Base-by-base conservation (phyloP, 345 rosid species). In the Citrus trifoliata region DNA sequence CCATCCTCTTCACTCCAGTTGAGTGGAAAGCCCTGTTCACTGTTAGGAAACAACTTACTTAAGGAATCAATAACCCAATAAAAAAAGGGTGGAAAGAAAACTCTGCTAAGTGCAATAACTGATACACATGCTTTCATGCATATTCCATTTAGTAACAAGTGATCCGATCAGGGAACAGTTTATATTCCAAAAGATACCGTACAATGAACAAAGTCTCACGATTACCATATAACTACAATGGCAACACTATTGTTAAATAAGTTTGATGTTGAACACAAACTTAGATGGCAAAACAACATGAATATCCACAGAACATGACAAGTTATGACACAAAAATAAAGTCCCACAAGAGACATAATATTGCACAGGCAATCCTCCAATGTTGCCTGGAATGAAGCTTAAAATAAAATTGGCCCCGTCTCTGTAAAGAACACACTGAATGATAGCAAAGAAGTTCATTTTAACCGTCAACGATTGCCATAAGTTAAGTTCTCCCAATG, bases 1-100 rank as follows among this genome's bases (percentile, higher is more conserved):
- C 89, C 90, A 92, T 92, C 72, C 88, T 86, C 87, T 92, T 92
- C 87, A 88, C 89, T 69, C 93, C 93, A n/a, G 90, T 92, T 12
- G 94, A 89, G 82, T 89, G 97, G 76, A 88, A 74, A 63, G 80
- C 84, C 78, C 82, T 81, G 70, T 66, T 84, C 68, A 75, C 90
- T 88, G 82, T 33, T 62, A 78, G 65, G 71, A 48, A 30, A 79
- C 12, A 78, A 77, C 22, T 21, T 5, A 28, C n/a, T 16, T 74
- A 71, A 22, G 60, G 59, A 2, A 51, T 46, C 40, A 56, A 21
- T 22, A 60, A 46, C n/a, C 60, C 9, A 24, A 28, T 7, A 27
- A 48, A 46, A 51, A 32, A 22, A 7, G 48, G 21, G 10, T 6
- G 3, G 56, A 5, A 27, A 1, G 22, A 4, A 38, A 14, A 37